phyloP scores from a whole-genome alignment of 257 asterid species.

The Mentha longifolia region DNA sequence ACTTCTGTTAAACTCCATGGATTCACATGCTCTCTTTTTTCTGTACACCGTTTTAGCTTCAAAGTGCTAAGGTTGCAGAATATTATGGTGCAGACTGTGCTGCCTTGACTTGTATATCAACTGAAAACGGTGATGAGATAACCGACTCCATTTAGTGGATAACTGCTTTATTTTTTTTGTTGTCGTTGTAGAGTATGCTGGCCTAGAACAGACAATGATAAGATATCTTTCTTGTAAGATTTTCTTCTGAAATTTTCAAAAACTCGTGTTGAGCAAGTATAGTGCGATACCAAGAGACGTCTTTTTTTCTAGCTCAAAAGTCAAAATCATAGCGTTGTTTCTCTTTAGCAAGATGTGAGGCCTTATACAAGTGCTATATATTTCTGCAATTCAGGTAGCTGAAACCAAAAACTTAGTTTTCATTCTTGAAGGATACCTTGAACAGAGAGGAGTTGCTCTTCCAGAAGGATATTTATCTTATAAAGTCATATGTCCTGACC shows the following conservation, averaged over 20 bases:
- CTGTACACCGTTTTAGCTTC: not conserved
- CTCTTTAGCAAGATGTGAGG: constrained; percentile 18
- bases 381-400: constrained; percentile 56
- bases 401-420: constrained; percentile 65
- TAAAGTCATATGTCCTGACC: constrained; percentile 86
- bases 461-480: constrained; percentile 77
- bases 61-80: not conserved
- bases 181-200: not conserved
- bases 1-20: not conserved
- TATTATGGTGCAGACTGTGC: not conserved
- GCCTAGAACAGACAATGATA: not conserved
- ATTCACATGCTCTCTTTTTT: not conserved
- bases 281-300: not conserved
- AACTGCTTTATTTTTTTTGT: not conserved
- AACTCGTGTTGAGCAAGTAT: not conserved
- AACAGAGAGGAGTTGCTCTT: constrained; percentile 84
- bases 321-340: not conserved
- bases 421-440: constrained; percentile 81
- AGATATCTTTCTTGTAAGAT: not conserved
- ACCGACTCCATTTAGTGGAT: not conserved
- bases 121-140: not conserved
- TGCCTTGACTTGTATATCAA: not conserved
- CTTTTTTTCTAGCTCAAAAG: not conserved
- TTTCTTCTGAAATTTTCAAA: not conserved
- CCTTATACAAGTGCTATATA: not conserved